Base-by-base conservation (phyloP, 495 filamentous ascomycete genomes). In the Talaromyces stipitatus region DNA sequence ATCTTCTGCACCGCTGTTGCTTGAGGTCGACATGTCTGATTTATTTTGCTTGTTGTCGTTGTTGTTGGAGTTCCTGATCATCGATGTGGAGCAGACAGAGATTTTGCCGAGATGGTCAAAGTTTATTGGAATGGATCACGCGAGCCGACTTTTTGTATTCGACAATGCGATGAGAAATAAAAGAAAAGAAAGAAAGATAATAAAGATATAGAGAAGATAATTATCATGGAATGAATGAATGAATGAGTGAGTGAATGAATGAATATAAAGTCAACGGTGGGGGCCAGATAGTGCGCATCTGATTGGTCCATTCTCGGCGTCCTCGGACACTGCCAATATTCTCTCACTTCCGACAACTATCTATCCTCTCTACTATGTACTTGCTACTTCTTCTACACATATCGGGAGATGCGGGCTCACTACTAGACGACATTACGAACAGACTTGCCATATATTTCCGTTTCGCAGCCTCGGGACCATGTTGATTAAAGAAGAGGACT, bases 1-100 rank as follows among this genome's bases (percentile, higher is more conserved):
- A n/a, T 70, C 66, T 58, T 75, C 70, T 56, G 72, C 33, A 36
- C 32, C 32, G 33, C 54, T 55, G 36, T 38, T 55, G 38, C 36
- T 46, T 4, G 54, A 20, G 24, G 18, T 46, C 12, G 54, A 55
- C 54, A 55, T 55, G 36, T 18, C 41, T 36, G 18, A 7, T 38
- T 38, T 9, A 7, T 18, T 32, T 18, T 54, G 18, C n/a, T 50
- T 7, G 26, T n/a, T 28, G 47, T 29, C 27, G 48, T 30, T n/a
- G 45, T 48, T 23, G 20, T 28, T 51, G 48, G 6, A 16, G 48
- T 29, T 51, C 47, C 7, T 20, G 6, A 0, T 14, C 18, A 3
- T 48, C 24, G 55, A 48, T 50, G 43, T 36, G 48, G 54, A 50
- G 30, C 12, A 29, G 28, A 57, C 43, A 50, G 46, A 30, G 28